phyloP scores from a whole-genome alignment of 768 basidiomycete species.

The Harrya chromipes region DNA sequence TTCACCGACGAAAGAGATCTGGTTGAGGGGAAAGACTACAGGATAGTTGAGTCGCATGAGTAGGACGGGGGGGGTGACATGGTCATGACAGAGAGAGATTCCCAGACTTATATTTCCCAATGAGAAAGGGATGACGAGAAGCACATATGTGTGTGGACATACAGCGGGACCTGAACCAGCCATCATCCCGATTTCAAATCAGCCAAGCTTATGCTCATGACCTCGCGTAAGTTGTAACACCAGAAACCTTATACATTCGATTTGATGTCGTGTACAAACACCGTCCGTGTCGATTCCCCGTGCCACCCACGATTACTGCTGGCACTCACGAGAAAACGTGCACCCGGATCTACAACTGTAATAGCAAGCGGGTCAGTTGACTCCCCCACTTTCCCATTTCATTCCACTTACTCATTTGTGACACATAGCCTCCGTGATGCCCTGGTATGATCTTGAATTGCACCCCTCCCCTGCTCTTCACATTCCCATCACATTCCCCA shows the following conservation, averaged over 20 bases:
- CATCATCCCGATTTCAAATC: constrained; percentile 28
- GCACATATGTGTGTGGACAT: constrained; percentile 25
- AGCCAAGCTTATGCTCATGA: constrained; percentile 27
- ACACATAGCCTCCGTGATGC: constrained; percentile 92
- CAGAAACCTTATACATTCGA: constrained; percentile 28
- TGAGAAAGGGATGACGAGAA: constrained; percentile 32
- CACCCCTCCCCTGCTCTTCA: constrained; percentile 62
- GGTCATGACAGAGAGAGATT: constrained; percentile 1
- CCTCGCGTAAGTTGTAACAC: too few species aligned
- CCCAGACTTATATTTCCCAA: constrained; percentile 30
- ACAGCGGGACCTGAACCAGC: constrained; percentile 32
- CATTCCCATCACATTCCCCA: constrained; percentile 59
- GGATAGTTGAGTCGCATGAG: constrained; percentile 32
- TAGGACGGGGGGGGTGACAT: constrained; percentile 22
- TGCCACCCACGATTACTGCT: constrained; percentile 95
- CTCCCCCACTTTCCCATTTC: constrained; percentile 8
- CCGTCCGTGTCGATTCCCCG: constrained; percentile 85
- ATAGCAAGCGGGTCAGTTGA: constrained; percentile 22
- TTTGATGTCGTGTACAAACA: constrained; percentile 89
- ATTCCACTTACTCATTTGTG: constrained; percentile 77
- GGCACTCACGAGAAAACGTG: constrained; percentile 83
- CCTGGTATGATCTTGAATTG: constrained; percentile 96
- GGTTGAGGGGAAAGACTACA: constrained; percentile 33
- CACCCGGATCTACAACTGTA: constrained; percentile 81
- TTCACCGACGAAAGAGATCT: constrained; percentile 37